Conservation (phyloP, 192 early-diverging fungal species). For the Cetraspora pellucida region DNA sequence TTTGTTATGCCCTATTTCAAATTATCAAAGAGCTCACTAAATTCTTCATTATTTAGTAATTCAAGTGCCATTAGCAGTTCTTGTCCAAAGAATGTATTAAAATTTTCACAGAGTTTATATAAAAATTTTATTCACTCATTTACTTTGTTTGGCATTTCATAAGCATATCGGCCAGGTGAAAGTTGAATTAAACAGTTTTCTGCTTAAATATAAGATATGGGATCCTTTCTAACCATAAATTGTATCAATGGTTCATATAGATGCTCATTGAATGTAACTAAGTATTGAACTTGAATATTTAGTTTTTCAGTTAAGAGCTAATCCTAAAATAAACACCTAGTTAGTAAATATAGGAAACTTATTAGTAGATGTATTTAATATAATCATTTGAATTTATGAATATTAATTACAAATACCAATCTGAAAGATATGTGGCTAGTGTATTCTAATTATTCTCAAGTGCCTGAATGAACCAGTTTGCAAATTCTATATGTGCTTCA, state of each 20-base stretch:
- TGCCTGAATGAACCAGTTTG: background rate
- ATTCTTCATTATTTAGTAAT: constrained; percentile 9
- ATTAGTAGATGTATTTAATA: background rate
- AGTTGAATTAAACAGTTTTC: background rate
- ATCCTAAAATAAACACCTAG: background rate
- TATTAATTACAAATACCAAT: too few relatives aligned
- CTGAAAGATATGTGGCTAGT: background rate
- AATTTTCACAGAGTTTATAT: background rate
- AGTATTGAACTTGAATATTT: background rate
- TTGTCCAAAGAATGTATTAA: constrained; percentile 3
- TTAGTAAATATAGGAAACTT: background rate
- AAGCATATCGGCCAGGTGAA: background rate
- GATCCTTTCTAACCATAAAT: background rate
- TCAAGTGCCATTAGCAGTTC: background rate
- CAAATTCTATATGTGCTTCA: constrained; percentile 13
- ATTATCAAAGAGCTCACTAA: background rate
- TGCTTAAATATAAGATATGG: background rate
- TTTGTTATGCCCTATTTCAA: background rate
- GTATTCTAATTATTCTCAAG: background rate
- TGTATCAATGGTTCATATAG: background rate
- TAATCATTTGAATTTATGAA: too few relatives aligned
- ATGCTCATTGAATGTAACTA: background rate
- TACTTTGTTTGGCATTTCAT: constrained; percentile 4
- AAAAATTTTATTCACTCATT: background rate
- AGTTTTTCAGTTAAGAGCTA: background rate